Conservation (phyloP, 169 alveolate genomes). For the Cryptosporidium ubiquitum region DNA sequence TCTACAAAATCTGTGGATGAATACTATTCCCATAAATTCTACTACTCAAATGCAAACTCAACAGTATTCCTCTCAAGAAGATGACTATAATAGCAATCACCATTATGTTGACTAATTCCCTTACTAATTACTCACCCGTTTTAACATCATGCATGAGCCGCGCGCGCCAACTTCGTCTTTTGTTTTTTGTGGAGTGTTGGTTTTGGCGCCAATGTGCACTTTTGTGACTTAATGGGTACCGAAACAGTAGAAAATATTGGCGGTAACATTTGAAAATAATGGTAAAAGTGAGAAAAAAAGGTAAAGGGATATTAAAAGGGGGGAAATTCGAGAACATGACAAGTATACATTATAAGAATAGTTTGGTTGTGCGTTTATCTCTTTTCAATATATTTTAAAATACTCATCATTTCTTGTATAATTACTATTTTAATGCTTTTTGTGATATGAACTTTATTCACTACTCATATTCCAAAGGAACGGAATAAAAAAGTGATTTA, state of each 20-base stretch:
- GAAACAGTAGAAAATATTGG: not conserved
- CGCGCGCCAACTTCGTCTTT: not conserved
- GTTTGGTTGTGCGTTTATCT: not conserved
- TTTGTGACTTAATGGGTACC: not conserved
- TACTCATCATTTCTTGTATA: too few relatives aligned
- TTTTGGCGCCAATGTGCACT: not conserved
- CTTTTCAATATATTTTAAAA: not conserved
- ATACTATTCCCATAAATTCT: not conserved
- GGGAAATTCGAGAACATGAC: not conserved
- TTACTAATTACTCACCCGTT: not conserved
- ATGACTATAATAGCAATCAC: too few relatives aligned
- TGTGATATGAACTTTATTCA: not conserved
- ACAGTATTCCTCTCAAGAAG: not conserved
- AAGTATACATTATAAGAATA: not conserved
- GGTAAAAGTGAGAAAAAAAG: not conserved
- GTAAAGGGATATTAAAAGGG: not conserved
- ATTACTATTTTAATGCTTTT: too few relatives aligned
- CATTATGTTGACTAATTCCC: too few relatives aligned
- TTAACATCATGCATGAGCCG: not conserved
- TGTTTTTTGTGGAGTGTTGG: not conserved
- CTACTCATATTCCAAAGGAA: not conserved
- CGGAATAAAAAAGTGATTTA: not conserved
- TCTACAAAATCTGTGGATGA: conserved; percentile 57
- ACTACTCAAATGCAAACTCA: conserved; percentile 29
- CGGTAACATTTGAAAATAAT: not conserved